Percentiles rank a stretch among this genome's conserved stretches.
phyloP scores from a whole-genome alignment of 83 land plant genomes.

The Picea abies region DNA sequence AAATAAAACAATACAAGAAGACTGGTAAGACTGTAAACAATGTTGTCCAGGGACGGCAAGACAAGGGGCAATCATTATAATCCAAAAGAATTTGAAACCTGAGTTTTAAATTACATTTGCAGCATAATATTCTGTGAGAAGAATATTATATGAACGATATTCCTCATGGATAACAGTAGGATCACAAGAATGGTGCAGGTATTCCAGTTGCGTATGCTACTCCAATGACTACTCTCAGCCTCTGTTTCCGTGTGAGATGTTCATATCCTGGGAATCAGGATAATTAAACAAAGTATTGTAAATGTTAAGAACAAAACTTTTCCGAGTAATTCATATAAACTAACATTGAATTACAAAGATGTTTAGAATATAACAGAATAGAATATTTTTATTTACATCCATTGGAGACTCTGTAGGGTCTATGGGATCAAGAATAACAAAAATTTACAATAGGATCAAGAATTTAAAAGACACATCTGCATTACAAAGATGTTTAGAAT shows the following conservation, averaged over 20 bases:
- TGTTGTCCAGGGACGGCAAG: too few relatives aligned
- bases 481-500: too few relatives aligned
- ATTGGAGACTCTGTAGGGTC: too few relatives aligned
- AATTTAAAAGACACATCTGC: too few relatives aligned
- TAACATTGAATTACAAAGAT: too few relatives aligned
- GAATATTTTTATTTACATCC: too few relatives aligned
- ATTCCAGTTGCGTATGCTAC: conserved; percentile 30
- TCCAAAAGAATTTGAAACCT: neutral
- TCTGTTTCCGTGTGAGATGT: conserved; percentile 31
- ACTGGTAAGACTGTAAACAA: neutral
- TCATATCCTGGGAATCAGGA: conserved; percentile 24
- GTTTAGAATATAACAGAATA: too few relatives aligned
- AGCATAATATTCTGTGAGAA: conserved; percentile 31
- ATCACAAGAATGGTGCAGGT: conserved; percentile 33
- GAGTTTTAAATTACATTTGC: conserved; percentile 25
- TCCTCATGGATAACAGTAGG: conserved; percentile 42
- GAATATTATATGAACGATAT: conserved; percentile 24
- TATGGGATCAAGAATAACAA: too few relatives aligned
- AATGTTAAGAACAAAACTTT: neutral
- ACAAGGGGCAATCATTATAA: neutral
- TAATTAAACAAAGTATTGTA: neutral
- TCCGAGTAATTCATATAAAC: too few relatives aligned
- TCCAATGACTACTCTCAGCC: conserved; percentile 27
- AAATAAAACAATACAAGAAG: neutral
- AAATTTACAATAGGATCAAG: too few relatives aligned